Conservation (phyloP, 352 stramenopile genomes). For the Globisporangium ultimum region DNA sequence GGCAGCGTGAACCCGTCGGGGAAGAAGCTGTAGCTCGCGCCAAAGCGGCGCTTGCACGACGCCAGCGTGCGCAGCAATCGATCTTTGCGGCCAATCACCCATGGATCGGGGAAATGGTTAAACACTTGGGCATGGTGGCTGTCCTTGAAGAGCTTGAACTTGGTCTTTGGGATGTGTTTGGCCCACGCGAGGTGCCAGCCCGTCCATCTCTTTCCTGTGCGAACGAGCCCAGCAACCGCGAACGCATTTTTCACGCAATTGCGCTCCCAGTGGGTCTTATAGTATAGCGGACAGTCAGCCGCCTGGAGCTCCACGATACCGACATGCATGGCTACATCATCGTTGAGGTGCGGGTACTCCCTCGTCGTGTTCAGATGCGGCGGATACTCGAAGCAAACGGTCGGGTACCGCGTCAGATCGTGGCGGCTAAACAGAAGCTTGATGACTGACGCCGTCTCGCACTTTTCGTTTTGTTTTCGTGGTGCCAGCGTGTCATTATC, state of each 20-base stretch:
- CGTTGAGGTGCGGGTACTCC: conserved; percentile 23
- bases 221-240: conserved; percentile 59
- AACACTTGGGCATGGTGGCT: conserved; percentile 64
- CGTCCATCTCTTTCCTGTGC: conserved; percentile 56
- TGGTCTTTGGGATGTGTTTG: conserved; percentile 62
- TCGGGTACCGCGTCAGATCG: conserved; percentile 47
- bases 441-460: conserved; percentile 27
- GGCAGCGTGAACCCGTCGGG: conserved; percentile 85
- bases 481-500: neutral
- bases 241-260: conserved; percentile 93
- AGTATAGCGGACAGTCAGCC: conserved; percentile 44
- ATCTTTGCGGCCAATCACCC: conserved; percentile 90
- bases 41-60: conserved; percentile 53
- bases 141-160: conserved; percentile 46
- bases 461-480: conserved; percentile 29
- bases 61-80: conserved; percentile 77
- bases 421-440: conserved; percentile 56
- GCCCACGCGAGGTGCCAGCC: conserved; percentile 63
- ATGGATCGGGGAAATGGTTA: conserved; percentile 89
- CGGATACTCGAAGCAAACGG: conserved; percentile 90
- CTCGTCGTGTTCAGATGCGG: conserved; percentile 51
- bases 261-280: conserved; percentile 89
- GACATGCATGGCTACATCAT: neutral
- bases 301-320: conserved; percentile 38
- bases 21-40: conserved; percentile 67